These are phyloP conservation scores for Colletotrichum filicis DNA, from an alignment of 2,329 filamentous ascomycete genomes.

Conservation along the genomic window DNA sequence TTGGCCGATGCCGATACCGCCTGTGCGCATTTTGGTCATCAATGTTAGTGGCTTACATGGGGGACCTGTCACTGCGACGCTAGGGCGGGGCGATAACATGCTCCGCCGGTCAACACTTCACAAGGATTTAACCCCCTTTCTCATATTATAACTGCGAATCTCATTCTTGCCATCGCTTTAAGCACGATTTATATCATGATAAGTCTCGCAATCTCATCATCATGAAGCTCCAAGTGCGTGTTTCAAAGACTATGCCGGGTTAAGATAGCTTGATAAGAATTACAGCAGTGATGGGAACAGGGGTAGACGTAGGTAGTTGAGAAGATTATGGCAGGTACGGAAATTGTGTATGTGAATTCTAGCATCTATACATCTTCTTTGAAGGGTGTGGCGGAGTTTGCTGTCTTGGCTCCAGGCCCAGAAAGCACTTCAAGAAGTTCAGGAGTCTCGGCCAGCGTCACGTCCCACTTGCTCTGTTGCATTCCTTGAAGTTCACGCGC, in stretches of 20 bases:
- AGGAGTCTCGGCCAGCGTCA: conserved; percentile 34
- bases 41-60: neutral
- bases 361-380: conserved; percentile 1
- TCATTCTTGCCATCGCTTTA: neutral
- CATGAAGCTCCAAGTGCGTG: too few relatives aligned
- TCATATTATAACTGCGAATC: too few relatives aligned
- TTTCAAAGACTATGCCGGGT: too few relatives aligned
- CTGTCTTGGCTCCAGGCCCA: neutral
- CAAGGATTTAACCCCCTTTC: too few relatives aligned
- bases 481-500: conserved; percentile 42
- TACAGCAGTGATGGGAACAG: too few relatives aligned
- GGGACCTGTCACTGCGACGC: neutral
- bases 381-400: neutral
- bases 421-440: conserved; percentile 4
- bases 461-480: conserved; percentile 47
- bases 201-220: too few relatives aligned
- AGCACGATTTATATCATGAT: neutral
- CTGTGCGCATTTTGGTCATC: neutral
- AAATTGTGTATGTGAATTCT: neutral
- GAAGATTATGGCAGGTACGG: neutral
- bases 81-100: neutral
- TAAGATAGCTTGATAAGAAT: neutral
- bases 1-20: neutral
- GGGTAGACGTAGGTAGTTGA: too few relatives aligned
- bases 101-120: too few relatives aligned